Conservation (phyloP, 2,329 filamentous ascomycete species). For the Trichothecium sympodiale region DNA sequence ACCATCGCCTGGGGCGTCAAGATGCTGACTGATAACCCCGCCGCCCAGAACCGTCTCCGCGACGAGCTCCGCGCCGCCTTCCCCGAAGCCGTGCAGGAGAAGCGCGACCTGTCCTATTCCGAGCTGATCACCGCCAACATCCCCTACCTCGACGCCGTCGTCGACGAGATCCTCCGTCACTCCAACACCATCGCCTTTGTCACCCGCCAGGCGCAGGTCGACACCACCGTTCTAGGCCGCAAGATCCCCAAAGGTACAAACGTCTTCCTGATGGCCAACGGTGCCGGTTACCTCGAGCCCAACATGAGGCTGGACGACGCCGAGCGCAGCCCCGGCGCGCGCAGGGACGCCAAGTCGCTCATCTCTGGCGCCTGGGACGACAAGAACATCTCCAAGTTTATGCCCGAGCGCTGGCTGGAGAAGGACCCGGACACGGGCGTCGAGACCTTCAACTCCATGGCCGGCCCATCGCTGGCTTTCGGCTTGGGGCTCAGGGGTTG, state of each 20-base stretch:
- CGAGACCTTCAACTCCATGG: conserved; percentile 11
- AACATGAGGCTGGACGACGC: conserved; percentile 8
- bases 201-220: conserved; percentile 14
- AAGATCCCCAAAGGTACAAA: conserved; percentile 22
- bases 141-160: conserved; percentile 24
- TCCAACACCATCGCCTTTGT: conserved; percentile 14
- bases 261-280: conserved; percentile 14
- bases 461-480: conserved; percentile 11
- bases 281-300: conserved; percentile 13
- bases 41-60: conserved; percentile 16
- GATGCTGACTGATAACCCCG: conserved; percentile 11
- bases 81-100: conserved; percentile 7
- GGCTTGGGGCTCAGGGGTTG: conserved; percentile 3
- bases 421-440: conserved; percentile 3
- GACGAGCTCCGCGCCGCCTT: conserved; percentile 9
- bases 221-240: conserved; percentile 20
- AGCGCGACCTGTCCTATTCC: conserved; percentile 12
- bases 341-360: conserved; percentile 1
- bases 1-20: conserved; percentile 16
- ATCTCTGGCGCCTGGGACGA: conserved; percentile 13
- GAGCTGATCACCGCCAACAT: conserved; percentile 17
- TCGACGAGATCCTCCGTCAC: conserved; percentile 23
- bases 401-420: conserved; percentile 25
- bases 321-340: conserved; percentile 5
- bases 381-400: conserved; percentile 14